phyloP scores from a whole-genome alignment of 257 asterid species.

The Solanum ossicruentum region DNA sequence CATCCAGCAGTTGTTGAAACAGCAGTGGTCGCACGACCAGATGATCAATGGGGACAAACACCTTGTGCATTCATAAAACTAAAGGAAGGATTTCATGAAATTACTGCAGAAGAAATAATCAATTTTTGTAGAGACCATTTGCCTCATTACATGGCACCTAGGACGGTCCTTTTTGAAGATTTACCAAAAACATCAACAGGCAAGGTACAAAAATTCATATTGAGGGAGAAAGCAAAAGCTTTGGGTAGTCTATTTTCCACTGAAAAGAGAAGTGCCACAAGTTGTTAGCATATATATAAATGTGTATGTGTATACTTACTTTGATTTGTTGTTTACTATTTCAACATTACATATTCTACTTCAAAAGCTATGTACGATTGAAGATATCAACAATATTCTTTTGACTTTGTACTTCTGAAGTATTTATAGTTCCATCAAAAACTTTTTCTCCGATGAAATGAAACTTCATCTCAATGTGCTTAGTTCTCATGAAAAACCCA shows the following conservation, averaged over 20 bases:
- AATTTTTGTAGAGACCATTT: constrained; percentile 5
- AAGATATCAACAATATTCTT: too few species aligned
- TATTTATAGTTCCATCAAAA: too few species aligned
- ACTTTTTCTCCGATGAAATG: too few species aligned
- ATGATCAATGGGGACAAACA: constrained; percentile 28
- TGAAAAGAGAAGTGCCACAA: neutral
- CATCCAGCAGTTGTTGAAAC: neutral
- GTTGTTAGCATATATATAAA: neutral
- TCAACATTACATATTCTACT: too few species aligned
- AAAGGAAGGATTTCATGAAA: neutral
- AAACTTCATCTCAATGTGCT: too few species aligned
- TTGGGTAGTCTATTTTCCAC: constrained; percentile 15
- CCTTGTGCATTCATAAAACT: too few species aligned
- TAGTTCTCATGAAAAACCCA: too few species aligned
- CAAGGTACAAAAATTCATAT: constrained; percentile 15
- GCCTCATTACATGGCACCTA: constrained; percentile 17
- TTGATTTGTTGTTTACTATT: too few species aligned
- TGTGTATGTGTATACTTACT: too few species aligned
- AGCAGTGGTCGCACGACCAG: constrained; percentile 25
- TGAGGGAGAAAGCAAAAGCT: constrained; percentile 19
- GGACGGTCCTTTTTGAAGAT: constrained; percentile 12
- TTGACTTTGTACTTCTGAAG: too few species aligned
- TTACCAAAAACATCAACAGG: constrained; percentile 24
- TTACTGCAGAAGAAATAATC: neutral
- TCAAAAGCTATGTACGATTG: too few species aligned